Evolutionary conservation across 2,329 filamentous ascomycete species (phyloP), one percentile per base, ranked within the genome.

Genomic region (Cladophialophora yegresii): DNA sequence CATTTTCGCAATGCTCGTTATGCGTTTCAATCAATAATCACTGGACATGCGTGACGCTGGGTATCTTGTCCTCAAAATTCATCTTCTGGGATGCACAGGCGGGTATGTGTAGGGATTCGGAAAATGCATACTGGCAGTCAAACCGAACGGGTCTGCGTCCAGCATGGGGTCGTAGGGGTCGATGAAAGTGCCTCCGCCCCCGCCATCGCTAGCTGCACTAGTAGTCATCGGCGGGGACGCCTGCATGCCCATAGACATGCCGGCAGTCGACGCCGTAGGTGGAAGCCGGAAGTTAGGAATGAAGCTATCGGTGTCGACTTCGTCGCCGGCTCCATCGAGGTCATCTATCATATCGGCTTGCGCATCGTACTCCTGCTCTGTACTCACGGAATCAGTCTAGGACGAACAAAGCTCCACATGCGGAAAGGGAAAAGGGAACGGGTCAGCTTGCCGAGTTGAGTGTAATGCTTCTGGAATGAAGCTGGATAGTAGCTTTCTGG

Each of bases 311-410:
- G 87, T 84, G 49, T 87, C 87, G 61, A 89, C 84, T 10, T 92
- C 88, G 69, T 87, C 83, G 57, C 47, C 51, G 28, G 28, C 51
- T 75, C 82, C 85, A 72, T 90, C 88, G 70, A 87, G 81, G 66
- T 96, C 91, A 73, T 97, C 93, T 77, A 96, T 87, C 84, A 96
- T 90, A 73, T 93, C 92, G 76, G 86, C 86, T 79, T 92, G 90
- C 61, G 91, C 89, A 77, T 97, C 93, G 80, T 97, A 98, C 82
- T 98, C 93, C 84, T 96, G 92, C 82, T 98, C 93, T 97, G 82
- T 82, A 84, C 74, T 81, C 79, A 87, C 77, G 79, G 76, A 83
- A 85, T 90, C 81, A 89, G 84, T 81, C 83, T 87, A 86, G 84
- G 83, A 87, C 83, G 83, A 82, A 84, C 83, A 87, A 76, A 85